Evolutionary conservation across 78 protist genomes (phyloP), one percentile per base, ranked within the genome.

Genomic region (Dictyostelium citrinum): DNA sequence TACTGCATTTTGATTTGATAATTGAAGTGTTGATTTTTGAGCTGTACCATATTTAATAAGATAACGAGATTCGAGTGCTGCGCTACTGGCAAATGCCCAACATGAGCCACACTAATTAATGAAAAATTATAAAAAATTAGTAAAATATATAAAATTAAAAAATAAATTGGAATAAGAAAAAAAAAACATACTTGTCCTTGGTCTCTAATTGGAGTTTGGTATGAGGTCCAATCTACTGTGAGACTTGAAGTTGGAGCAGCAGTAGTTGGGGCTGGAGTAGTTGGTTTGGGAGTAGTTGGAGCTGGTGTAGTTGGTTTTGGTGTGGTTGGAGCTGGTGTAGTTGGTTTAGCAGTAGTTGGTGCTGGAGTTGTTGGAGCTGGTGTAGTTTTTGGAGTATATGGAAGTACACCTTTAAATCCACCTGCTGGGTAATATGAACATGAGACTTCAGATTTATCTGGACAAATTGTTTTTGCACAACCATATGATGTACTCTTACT

Each of bases 171-270:
- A 22, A 7, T 22, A 4, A 58, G 24, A 24, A 24, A 1, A 24
- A 10, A 24, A 24, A 24, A 61, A 61, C 71, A 22, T 61, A 61
- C 71, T 31, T 35, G 41, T 29, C 95, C 97, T 82, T 98, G 99
- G 64, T 98, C 75, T 82, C 97, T 93, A 17, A 98, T 96, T 58
- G 98, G 97, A 6, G 97, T 78, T 33, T 90, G 84, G 31, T 91
- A 58, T 10, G 27, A 12, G 17, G 91, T 77, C 97, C 97, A 95
- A 84, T 93, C 95, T 77, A 90, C 55, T 3, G 85, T 12, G 1
- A 22, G 35, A 33, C 43, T 33, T 70, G 76, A 24, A 31, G 24
- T 14, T 27, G 72, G 72, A 12, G 72, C 20, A 11, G 31, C 17
- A 8, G 70, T 60, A 0, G 70, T 58, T 58, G 68, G 68, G 8